Base-by-base conservation (phyloP, 225 moss, liverwort and hornwort species). In the Sphagnum tenellum region DNA sequence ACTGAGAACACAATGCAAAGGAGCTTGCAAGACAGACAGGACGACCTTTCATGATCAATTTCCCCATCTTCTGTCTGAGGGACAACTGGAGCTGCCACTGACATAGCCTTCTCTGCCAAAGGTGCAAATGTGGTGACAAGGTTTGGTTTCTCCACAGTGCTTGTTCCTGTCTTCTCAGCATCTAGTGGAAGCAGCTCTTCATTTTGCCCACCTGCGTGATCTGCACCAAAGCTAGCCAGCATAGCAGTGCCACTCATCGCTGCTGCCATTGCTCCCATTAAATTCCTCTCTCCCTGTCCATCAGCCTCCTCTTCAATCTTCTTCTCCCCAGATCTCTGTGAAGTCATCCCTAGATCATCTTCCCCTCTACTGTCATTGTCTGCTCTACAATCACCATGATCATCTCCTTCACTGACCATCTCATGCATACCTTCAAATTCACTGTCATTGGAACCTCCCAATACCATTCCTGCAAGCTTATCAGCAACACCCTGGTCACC, bases 1-100 rank as follows among this genome's bases (percentile, higher is more conserved):
- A 29, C 29, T 29, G 29, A 29, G 29, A 29, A 29, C 29, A 29
- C 29, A 29, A 29, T 29, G 29, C 29, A 29, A 29, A 29, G 29
- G 1, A 29, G 29, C 29, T 29, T 29, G 29, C n/a, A 64, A 13
- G 10, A 45, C 4, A 61, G 57, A 9, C 46, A 8, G 14, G 9
- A 3, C 9, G 49, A 85, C 96, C 90, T 89, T 63, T 93, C 87
- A 3, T 93, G 92, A 73, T 98, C 96, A 60, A 98, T 69, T 59
- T 90, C 80, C 56, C 96, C 96, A 56, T 75, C 87, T 60, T 89
- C 90, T 8, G 71, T 98, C 69, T 77, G 83, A 9, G 96, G 96
- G 44, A 93, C 85, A 55, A 96, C 88, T 51, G 92, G 92, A 46
- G 95, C 81, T 53, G 92, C 85, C 60, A 93, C 72, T 59, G 88